Evolutionary conservation across 768 basidiomycete genomes (phyloP).

Genomic region (Mycena leptocephala): DNA sequence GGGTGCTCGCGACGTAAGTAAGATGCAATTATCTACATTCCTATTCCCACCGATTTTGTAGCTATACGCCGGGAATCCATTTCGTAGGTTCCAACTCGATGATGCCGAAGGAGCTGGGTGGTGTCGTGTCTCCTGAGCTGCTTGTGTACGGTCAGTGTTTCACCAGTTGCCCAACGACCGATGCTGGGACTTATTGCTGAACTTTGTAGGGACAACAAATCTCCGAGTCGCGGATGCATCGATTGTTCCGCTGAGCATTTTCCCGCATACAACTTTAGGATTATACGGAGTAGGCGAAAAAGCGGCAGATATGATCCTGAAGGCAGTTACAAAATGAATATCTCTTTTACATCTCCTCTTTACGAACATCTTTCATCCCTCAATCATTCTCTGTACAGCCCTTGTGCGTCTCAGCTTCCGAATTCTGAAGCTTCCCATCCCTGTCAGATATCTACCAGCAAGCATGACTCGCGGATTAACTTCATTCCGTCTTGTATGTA

Average conservation of each 20-base stretch:
- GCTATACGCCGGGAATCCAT: slow-evolving; percentile 32
- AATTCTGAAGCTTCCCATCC: no score
- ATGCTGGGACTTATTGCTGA: not conserved
- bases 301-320: slow-evolving; percentile 41
- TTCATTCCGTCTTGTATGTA: no score
- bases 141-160: slow-evolving; percentile 26
- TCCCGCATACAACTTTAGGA: slow-evolving; percentile 44
- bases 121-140: slow-evolving; percentile 33
- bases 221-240: slow-evolving; percentile 47
- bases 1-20: slow-evolving; percentile 28
- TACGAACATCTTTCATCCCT: no score
- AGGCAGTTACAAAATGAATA: not conserved
- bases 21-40: not conserved
- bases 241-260: slow-evolving; percentile 45
- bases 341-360: no score
- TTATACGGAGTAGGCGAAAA: slow-evolving; percentile 49
- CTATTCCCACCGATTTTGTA: not conserved
- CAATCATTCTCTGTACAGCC: no score
- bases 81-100: slow-evolving; percentile 34
- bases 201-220: slow-evolving; percentile 31
- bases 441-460: no score
- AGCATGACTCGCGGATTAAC: no score
- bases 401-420: no score
- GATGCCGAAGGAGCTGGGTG: slow-evolving; percentile 34
- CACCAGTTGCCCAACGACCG: no score